Conservation (phyloP, 2,329 filamentous ascomycete species). For the Pezizomycotina sp. region DNA sequence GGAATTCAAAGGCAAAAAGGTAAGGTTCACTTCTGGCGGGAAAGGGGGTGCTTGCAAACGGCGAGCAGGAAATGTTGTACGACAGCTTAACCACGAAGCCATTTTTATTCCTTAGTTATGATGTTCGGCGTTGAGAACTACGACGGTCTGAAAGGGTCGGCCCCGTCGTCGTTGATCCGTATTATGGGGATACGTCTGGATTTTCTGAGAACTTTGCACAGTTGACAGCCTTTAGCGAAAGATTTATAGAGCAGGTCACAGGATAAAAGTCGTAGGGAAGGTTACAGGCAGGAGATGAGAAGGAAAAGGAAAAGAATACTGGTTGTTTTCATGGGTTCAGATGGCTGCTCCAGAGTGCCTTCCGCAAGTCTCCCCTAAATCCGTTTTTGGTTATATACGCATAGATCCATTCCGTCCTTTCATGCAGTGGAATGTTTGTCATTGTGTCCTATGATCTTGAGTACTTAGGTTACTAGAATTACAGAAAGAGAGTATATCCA, state of each 20-base stretch:
- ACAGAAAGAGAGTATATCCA: too few relatives aligned
- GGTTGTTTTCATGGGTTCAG: not conserved
- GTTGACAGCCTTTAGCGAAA: conserved; percentile 56
- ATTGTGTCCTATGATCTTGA: too few relatives aligned
- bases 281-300: not conserved
- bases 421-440: too few relatives aligned
- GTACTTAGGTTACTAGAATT: too few relatives aligned
- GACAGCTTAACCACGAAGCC: conserved; percentile 29
- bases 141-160: conserved; percentile 45
- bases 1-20: conserved; percentile 40
- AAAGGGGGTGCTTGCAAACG: conserved; percentile 26
- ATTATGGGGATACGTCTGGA: conserved; percentile 70
- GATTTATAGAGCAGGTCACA: conserved; percentile 51
- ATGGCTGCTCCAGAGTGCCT: not conserved
- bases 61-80: conserved; percentile 27
- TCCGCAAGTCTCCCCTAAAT: not conserved
- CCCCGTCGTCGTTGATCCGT: conserved; percentile 74
- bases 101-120: conserved; percentile 37
- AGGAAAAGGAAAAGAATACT: not conserved
- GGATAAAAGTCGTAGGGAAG: conserved; percentile 17
- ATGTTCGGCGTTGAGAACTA: conserved; percentile 55
- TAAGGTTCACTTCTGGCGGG: conserved; percentile 24
- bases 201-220: conserved; percentile 82
- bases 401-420: conserved; percentile 2
- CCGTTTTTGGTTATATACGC: conserved; percentile 1